These are phyloP conservation scores for Lolium rigidum DNA, from an alignment of 176 grass and related monocot genomes.

Conservation along the genomic window DNA sequence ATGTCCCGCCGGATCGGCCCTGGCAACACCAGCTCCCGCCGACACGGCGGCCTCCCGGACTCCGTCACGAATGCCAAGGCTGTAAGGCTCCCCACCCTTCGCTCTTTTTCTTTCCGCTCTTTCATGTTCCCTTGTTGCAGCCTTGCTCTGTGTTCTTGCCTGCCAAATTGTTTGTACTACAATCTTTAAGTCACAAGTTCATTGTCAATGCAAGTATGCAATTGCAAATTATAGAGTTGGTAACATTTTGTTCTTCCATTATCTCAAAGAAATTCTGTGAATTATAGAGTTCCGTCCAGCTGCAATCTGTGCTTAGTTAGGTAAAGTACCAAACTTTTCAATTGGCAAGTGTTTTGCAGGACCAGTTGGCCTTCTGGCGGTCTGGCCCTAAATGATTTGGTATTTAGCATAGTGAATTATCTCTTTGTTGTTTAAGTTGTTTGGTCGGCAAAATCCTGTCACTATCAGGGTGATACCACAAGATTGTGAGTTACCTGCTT, in stretches of 20 bases:
- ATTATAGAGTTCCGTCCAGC: too few relatives aligned
- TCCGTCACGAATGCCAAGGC: slow-evolving; percentile 65
- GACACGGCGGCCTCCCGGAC: slow-evolving; percentile 79
- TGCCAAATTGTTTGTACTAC: too few relatives aligned
- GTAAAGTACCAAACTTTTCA: background rate
- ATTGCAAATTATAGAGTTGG: background rate
- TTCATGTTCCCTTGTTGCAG: background rate
- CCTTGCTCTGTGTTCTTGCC: background rate
- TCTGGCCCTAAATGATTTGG: slow-evolving; percentile 1
- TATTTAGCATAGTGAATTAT: background rate
- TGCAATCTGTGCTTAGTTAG: slow-evolving; percentile 18
- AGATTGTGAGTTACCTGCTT: background rate
- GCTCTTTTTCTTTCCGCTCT: slow-evolving; percentile 8
- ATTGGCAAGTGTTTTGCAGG: background rate
- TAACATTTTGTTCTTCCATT: background rate
- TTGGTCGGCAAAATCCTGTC: slow-evolving; percentile 25
- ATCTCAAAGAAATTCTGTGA: background rate
- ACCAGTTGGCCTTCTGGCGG: slow-evolving; percentile 6
- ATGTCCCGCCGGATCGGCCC: slow-evolving; percentile 58
- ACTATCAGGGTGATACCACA: slow-evolving; percentile 20
- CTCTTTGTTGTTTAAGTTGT: slow-evolving; percentile 35
- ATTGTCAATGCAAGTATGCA: background rate
- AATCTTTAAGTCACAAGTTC: too few relatives aligned
- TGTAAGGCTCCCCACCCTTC: slow-evolving; percentile 37
- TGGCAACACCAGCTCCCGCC: slow-evolving; percentile 80